These are phyloP conservation scores for Fomitopsis betulina DNA, from an alignment of 1,284 basidiomycete species.

Conservation along the genomic window DNA sequence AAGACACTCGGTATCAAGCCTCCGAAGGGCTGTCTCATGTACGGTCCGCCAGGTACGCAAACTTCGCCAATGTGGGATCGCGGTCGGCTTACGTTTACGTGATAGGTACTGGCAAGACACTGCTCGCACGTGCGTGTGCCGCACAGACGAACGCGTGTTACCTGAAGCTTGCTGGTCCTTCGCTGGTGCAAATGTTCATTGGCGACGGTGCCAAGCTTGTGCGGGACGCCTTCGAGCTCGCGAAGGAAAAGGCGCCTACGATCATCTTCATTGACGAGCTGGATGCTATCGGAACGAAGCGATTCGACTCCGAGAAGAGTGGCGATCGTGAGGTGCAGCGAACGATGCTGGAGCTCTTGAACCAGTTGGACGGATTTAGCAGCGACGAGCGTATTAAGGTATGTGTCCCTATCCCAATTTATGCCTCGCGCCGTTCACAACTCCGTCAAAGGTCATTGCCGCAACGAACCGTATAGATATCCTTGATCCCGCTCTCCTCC, in stretches of 20 bases:
- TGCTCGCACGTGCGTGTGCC: conserved; percentile 74
- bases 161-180: conserved; percentile 76
- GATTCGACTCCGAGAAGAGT: conserved; percentile 77
- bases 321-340: conserved; percentile 79
- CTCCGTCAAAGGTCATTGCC: conserved; percentile 80
- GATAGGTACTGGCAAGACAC: conserved; percentile 72
- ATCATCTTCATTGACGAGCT: conserved; percentile 84
- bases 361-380: conserved; percentile 75
- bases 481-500: conserved; percentile 76
- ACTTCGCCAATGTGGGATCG: background rate
- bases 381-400: conserved; percentile 97
- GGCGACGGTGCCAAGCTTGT: conserved; percentile 81
- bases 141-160: conserved; percentile 82
- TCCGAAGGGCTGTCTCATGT: conserved; percentile 79
- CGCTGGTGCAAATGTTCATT: conserved; percentile 82
- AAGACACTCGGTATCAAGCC: conserved; percentile 79
- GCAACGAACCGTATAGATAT: conserved; percentile 99
- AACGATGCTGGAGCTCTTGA: conserved; percentile 78
- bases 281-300: conserved; percentile 79
- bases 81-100: background rate
- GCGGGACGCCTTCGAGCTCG: conserved; percentile 73
- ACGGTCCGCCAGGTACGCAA: conserved; percentile 65
- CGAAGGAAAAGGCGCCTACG: conserved; percentile 74
- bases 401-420: conserved; percentile 14
- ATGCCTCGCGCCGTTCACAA: conserved; percentile 6